Conservation (phyloP, 305 asterid genomes). For the Fraxinus floribunda region DNA sequence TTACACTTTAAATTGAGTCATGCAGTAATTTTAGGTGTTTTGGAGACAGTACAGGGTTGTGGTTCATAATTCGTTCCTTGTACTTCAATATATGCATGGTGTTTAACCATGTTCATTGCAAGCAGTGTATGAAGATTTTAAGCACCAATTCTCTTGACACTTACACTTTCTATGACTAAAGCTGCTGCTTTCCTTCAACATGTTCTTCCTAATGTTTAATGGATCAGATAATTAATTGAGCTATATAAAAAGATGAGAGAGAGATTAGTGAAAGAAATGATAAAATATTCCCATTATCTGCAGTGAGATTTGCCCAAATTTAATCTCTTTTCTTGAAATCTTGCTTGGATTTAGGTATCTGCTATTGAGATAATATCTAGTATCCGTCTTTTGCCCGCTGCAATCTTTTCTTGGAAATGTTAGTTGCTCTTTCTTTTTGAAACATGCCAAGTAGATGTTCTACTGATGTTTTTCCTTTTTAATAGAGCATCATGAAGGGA, state of each 20-base stretch:
- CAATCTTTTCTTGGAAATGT: neutral
- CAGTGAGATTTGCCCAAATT: neutral
- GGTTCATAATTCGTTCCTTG: neutral
- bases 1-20: neutral
- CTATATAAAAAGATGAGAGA: neutral
- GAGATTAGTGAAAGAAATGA: neutral
- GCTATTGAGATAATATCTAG: neutral
- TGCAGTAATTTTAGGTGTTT: neutral
- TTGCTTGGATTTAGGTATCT: neutral
- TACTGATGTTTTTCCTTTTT: constrained; percentile 8
- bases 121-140: neutral
- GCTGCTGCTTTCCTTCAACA: neutral
- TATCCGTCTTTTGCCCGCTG: neutral
- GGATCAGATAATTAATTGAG: neutral
- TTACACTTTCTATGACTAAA: neutral
- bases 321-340: neutral
- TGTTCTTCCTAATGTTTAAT: neutral
- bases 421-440: neutral
- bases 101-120: neutral
- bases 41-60: neutral
- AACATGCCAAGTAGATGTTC: constrained; percentile 4
- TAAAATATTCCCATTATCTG: neutral
- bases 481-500: constrained; percentile 28
- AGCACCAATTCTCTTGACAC: neutral
- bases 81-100: neutral